These are phyloP conservation scores for Oxytropis ochrocephala DNA, from an alignment of 306 rosid species.

Conservation along the genomic window DNA sequence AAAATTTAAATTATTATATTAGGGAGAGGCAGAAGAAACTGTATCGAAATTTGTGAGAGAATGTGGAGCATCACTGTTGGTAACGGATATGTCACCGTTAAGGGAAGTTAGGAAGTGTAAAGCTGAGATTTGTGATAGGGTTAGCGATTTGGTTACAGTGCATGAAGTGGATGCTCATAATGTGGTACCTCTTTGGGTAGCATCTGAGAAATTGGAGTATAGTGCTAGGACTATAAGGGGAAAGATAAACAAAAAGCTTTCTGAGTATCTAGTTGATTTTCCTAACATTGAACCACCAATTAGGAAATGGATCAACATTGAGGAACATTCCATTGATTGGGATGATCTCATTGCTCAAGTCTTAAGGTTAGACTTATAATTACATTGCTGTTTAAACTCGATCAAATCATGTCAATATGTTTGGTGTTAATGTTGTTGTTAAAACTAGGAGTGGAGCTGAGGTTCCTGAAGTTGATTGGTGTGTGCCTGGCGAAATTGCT, in stretches of 20 bases:
- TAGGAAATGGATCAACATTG: constrained; percentile 46
- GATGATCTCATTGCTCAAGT: constrained; percentile 54
- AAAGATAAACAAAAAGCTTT: constrained; percentile 70
- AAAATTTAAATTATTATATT: neutral
- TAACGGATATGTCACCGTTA: constrained; percentile 81
- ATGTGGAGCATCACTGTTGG: constrained; percentile 77
- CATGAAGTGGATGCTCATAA: constrained; percentile 96
- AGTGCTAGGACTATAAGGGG: constrained; percentile 79
- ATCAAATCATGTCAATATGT: neutral
- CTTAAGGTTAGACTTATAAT: constrained; percentile 56
- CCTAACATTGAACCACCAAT: constrained; percentile 45
- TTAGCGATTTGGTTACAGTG: constrained; percentile 45
- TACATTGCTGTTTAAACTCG: neutral
- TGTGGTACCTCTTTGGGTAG: constrained; percentile 77
- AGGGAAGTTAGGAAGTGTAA: constrained; percentile 63
- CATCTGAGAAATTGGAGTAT: constrained; percentile 87
- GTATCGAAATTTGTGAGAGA: constrained; percentile 64
- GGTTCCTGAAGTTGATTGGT: constrained; percentile 93
- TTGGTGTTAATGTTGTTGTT: neutral
- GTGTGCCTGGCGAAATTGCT: constrained; percentile 75
- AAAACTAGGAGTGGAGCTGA: constrained; percentile 62
- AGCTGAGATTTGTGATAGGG: constrained; percentile 65
- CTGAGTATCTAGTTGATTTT: constrained; percentile 74
- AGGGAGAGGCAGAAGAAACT: constrained; percentile 89
- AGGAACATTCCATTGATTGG: constrained; percentile 44